Conservation (phyloP, 176 grass and related monocot genomes). For the Carex scoparia region DNA sequence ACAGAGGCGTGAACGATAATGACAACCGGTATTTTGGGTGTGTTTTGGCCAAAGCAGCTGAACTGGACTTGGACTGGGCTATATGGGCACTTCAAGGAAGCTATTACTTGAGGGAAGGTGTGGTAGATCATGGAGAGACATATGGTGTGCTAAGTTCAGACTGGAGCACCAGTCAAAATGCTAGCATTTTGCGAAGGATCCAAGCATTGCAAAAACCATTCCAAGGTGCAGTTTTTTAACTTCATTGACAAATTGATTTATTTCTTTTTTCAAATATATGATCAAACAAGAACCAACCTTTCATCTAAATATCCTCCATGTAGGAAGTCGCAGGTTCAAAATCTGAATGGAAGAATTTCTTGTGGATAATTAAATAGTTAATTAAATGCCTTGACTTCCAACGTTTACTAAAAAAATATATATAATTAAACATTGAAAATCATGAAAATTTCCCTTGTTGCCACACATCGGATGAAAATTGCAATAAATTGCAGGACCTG, state of each 20-base stretch:
- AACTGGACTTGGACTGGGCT: slow-evolving; percentile 83
- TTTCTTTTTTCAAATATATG: neutral
- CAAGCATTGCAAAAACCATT: slow-evolving; percentile 64
- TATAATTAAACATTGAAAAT: neutral
- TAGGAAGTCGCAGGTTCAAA: too few species aligned
- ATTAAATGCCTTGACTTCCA: too few species aligned
- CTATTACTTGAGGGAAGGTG: slow-evolving; percentile 74
- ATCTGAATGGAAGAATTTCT: too few species aligned
- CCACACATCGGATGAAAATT: neutral
- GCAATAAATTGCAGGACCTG: slow-evolving; percentile 38
- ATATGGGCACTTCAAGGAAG: slow-evolving; percentile 83
- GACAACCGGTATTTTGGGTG: slow-evolving; percentile 82
- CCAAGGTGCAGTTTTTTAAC: slow-evolving; percentile 20
- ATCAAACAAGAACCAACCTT: neutral
- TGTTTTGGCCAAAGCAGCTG: slow-evolving; percentile 43
- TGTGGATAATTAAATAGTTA: too few species aligned
- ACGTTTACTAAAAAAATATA: neutral
- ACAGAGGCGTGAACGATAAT: slow-evolving; percentile 55
- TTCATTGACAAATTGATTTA: neutral
- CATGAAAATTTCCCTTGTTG: neutral
- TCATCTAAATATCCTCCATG: too few species aligned
- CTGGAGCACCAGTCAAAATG: slow-evolving; percentile 43
- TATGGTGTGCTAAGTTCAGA: slow-evolving; percentile 58
- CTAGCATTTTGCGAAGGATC: slow-evolving; percentile 37
- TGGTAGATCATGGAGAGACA: slow-evolving; percentile 42